phyloP scores from a whole-genome alignment of 1,284 basidiomycete genomes.

The Melampsora abietis-canadensis region DNA sequence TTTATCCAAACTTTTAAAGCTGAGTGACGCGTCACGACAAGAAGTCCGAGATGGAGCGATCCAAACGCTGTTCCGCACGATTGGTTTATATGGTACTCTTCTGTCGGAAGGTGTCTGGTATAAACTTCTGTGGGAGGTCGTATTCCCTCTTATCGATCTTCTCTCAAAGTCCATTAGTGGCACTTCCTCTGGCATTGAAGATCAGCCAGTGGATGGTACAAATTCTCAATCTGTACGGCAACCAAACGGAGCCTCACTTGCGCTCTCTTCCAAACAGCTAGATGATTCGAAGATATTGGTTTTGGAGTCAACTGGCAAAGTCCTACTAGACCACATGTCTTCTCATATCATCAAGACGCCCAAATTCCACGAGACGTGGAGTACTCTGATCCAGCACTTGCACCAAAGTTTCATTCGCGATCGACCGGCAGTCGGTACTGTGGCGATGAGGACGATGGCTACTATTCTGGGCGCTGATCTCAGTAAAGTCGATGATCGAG shows the following conservation, averaged over 20 bases:
- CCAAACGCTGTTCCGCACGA: constrained; percentile 86
- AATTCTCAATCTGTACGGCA: constrained; percentile 10
- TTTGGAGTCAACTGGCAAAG: constrained; percentile 74
- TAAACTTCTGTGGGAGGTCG: constrained; percentile 78
- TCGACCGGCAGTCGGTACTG: constrained; percentile 67
- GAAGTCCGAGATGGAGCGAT: constrained; percentile 91
- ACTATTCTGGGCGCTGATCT: constrained; percentile 61
- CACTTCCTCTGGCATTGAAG: constrained; percentile 13
- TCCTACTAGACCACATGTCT: constrained; percentile 74
- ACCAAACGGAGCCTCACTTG: constrained; percentile 45
- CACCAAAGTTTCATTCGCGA: constrained; percentile 68
- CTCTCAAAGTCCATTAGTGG: constrained; percentile 56
- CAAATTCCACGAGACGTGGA: constrained; percentile 69
- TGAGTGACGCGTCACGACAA: constrained; percentile 74
- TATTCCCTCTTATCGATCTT: constrained; percentile 79
- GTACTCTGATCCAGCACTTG: constrained; percentile 67
- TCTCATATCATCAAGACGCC: constrained; percentile 69
- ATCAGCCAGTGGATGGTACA: constrained; percentile 45
- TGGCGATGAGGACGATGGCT: constrained; percentile 75
- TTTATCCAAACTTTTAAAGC: constrained; percentile 72
- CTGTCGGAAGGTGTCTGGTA: constrained; percentile 79
- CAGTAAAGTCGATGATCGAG: constrained; percentile 54
- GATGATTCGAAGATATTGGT: constrained; percentile 85
- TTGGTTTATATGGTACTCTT: constrained; percentile 85
- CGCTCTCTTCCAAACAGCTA: constrained; percentile 58